These are phyloP conservation scores for Vitis hybrid DNA, from an alignment of 177 flowering plant genomes.

Conservation along the genomic window DNA sequence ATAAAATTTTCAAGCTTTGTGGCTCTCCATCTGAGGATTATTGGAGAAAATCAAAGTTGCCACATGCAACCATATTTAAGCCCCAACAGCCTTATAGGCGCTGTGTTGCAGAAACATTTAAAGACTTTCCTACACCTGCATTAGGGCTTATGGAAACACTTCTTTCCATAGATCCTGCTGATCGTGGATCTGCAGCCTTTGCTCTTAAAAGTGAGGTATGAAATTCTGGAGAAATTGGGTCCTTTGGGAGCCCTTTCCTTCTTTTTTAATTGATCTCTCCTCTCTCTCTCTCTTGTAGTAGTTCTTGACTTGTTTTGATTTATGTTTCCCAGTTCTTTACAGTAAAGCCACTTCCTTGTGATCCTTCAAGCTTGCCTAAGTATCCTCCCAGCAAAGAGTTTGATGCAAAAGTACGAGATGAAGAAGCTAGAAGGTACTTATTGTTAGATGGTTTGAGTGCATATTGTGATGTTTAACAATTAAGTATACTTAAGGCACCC, in stretches of 20 bases:
- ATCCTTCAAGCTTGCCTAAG: constrained; percentile 92
- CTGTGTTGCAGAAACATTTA: constrained; percentile 81
- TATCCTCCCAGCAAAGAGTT: constrained; percentile 98
- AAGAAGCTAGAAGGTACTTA: constrained; percentile 87
- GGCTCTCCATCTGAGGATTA: constrained; percentile 98
- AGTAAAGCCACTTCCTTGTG: constrained; percentile 83
- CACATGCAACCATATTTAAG: constrained; percentile 98
- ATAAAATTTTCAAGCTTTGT: constrained; percentile 95
- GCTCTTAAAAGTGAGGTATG: constrained; percentile 86
- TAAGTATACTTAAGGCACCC: not conserved
- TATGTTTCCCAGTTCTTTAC: constrained; percentile 69
- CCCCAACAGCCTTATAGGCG: constrained; percentile 94
- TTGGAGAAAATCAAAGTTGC: constrained; percentile 93
- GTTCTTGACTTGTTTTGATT: constrained; percentile 3
- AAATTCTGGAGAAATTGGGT: not conserved
- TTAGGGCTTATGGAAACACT: constrained; percentile 72
- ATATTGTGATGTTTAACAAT: too few relatives aligned
- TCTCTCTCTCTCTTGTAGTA: not conserved
- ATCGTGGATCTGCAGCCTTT: constrained; percentile 82
- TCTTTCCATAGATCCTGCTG: constrained; percentile 88
- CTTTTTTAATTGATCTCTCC: not conserved
- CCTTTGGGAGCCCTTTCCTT: not conserved
- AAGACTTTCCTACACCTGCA: constrained; percentile 89
- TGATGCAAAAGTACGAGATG: constrained; percentile 90
- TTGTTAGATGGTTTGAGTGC: not conserved